Evolutionary conservation across 2,329 filamentous ascomycete genomes (phyloP), one percentile per base, ranked within the genome.

Genomic region (Lecanicillium sp.): DNA sequence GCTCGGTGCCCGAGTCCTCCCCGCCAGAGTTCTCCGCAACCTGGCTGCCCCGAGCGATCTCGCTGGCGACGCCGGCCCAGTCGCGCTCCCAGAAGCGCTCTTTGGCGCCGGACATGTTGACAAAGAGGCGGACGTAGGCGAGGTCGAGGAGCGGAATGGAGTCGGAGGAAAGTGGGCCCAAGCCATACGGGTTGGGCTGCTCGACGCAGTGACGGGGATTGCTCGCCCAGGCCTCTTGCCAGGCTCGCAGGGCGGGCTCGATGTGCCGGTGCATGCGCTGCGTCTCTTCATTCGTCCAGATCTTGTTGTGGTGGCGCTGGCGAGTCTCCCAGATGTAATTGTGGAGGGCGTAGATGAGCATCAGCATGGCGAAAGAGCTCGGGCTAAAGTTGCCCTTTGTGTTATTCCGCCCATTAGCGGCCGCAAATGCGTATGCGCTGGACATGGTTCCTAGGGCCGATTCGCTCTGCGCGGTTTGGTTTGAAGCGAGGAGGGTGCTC

Each of bases 271-370:
- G 90, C 90, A 97, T 95, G 54, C 90, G 89, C 56, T 97, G 90
- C 0, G 89, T 95, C 66, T 97, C 91, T 55, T 91, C 85, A 27
- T 84, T 81, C 2, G 90, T 95, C 91, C 91, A 96, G 41, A 89
- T 75, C 53, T 89, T 84, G 57, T 87, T 90, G 57, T 90, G 84
- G 57, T 96, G 90, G 44, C 90, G 77, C 66, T 95, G 90, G 20
- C 91, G 79, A 0, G 90, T 96, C 67, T 97, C 91, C 93, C 93
- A 97, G 37, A 97, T 96, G 65, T 95, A 96, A 58, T 96, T 96
- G 68, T 97, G 93, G 20, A 97, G 74, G 3, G 93, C 90, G 61
- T 95, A 91, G 62, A 97, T 96, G 53, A 98, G 70, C 5, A 96
- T 78, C 24, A 96, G 74, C 62, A 90, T 95, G 8, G 91, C 93